phyloP scores from a whole-genome alignment of 805 yeast genomes.

The Jamesozyma gamospora region DNA sequence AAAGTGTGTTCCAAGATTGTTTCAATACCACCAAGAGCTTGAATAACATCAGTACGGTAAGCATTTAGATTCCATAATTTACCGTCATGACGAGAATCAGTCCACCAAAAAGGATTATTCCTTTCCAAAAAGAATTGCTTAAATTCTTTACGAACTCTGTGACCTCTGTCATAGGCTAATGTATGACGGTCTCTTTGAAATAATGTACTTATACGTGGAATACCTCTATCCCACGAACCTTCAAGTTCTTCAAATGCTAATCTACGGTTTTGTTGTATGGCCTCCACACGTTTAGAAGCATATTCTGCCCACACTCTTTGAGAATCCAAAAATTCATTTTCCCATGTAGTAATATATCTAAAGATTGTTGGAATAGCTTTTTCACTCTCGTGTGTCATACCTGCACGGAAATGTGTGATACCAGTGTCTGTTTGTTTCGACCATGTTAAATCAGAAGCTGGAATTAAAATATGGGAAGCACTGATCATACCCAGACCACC shows the following conservation, averaged over 20 bases:
- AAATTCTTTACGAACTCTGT: constrained; percentile 71
- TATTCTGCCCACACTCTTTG: constrained; percentile 98
- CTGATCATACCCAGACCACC: constrained; percentile 98
- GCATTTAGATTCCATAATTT: constrained; percentile 88
- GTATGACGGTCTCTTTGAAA: constrained; percentile 95
- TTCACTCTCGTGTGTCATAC: constrained; percentile 74
- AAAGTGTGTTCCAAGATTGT: constrained; percentile 90
- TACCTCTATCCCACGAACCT: constrained; percentile 92
- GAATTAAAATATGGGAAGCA: constrained; percentile 92
- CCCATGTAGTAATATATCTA: constrained; percentile 93
- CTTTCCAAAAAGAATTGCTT: constrained; percentile 62
- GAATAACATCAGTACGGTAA: constrained; percentile 90
- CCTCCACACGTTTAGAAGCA: constrained; percentile 81
- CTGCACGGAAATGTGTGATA: constrained; percentile 86
- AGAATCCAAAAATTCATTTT: constrained; percentile 86
- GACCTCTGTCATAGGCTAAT: constrained; percentile 89
- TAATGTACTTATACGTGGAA: constrained; percentile 89
- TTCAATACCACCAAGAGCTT: constrained; percentile 94
- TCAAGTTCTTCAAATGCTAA: constrained; percentile 89
- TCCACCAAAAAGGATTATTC: constrained; percentile 95
- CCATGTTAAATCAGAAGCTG: constrained; percentile 86
- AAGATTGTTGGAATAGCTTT: constrained; percentile 86
- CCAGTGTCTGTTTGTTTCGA: constrained; percentile 91
- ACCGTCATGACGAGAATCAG: constrained; percentile 87
- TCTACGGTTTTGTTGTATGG: constrained; percentile 73